Evolutionary conservation across 805 yeast species (phyloP).

Genomic region (Myxozyma monticola): DNA sequence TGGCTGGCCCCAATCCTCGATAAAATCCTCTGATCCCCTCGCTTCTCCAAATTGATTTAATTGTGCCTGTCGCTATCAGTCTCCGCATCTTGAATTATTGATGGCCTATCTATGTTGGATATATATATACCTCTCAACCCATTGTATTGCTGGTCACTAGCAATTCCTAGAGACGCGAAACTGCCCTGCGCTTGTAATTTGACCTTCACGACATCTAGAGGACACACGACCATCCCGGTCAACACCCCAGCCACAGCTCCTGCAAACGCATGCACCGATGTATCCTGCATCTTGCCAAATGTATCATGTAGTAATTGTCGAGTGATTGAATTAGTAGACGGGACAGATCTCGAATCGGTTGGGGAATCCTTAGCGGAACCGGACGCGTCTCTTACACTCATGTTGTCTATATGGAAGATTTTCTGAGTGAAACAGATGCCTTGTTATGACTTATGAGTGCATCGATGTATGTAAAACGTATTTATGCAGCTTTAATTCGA

Average conservation of each 20-base stretch:
- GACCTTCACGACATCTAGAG: slow-evolving; percentile 95
- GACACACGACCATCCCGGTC: slow-evolving; percentile 89
- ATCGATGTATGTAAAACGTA: too few species aligned
- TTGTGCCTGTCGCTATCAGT: slow-evolving; percentile 46
- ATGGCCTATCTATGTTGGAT: neutral
- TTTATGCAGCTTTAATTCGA: too few species aligned
- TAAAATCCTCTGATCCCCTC: slow-evolving; percentile 85
- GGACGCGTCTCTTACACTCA: too few species aligned
- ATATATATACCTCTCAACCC: slow-evolving; percentile 11
- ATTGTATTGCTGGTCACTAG: slow-evolving; percentile 9
- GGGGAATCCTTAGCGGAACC: too few species aligned
- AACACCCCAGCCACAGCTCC: slow-evolving; percentile 92
- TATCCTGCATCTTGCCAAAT: too few species aligned
- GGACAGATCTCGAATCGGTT: too few species aligned
- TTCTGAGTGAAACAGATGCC: too few species aligned
- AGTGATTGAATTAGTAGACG: too few species aligned
- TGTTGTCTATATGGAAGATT: too few species aligned
- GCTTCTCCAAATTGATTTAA: slow-evolving; percentile 63
- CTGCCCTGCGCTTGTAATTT: slow-evolving; percentile 88
- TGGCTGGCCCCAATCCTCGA: slow-evolving; percentile 87
- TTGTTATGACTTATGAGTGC: too few species aligned
- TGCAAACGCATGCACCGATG: slow-evolving; percentile 56
- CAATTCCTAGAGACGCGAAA: slow-evolving; percentile 31
- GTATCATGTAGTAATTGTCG: too few species aligned
- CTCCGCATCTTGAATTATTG: too few species aligned